Base-by-base conservation (phyloP, 2,329 filamentous ascomycete species). In the Trichophyton mentagrophytes region DNA sequence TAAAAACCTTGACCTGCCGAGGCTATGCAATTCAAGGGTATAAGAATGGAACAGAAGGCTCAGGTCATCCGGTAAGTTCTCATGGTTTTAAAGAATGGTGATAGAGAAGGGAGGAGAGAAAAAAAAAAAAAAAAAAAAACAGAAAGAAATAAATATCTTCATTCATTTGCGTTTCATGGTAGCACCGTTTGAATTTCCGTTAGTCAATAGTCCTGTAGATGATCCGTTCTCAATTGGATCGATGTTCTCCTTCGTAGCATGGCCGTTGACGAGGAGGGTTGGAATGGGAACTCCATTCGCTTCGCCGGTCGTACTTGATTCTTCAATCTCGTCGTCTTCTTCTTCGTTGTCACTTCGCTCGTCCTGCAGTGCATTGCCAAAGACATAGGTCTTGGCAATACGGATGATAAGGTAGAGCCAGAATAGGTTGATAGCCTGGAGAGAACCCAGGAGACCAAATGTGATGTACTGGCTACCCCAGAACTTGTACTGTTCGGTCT, bases 401-500 rank as follows among this genome's bases (percentile, higher is more conserved):
- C 74, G 73, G 57, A 77, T 66, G 58, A 78, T 77, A 61, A 77
- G 67, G 64, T 71, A 76, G 17, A 79, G 69, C 72, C 76, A 78
- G 62, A 78, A 76, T 56, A 78, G 67, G 49, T 78, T 78, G 33
- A 78, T 73, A 15, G 73, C 72, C 64, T 79, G 76, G 46, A 79
- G 68, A 64, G 72, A 71, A 36, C 72, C 74, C 2, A 79, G 72
- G 56, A 78, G 66, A 27, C 68, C 67, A 59, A 79, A 77, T 0
- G 75, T 77, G 62, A 78, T 78, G 61, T 72, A 72, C 62, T 78
- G 76, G 65, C 73, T 76, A 67, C 78, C 75, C 74, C 74, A 76
- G 67, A 76, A 77, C 66, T 78, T 78, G 65, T 78, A 78, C 63
- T 78, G 76, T 60, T 77, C 72, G 1, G 75, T 76, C 63, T 77